Evolutionary conservation across 257 asterid species (phyloP), one percentile per base, ranked within the genome.

Genomic region (Eucommia ulmoides): DNA sequence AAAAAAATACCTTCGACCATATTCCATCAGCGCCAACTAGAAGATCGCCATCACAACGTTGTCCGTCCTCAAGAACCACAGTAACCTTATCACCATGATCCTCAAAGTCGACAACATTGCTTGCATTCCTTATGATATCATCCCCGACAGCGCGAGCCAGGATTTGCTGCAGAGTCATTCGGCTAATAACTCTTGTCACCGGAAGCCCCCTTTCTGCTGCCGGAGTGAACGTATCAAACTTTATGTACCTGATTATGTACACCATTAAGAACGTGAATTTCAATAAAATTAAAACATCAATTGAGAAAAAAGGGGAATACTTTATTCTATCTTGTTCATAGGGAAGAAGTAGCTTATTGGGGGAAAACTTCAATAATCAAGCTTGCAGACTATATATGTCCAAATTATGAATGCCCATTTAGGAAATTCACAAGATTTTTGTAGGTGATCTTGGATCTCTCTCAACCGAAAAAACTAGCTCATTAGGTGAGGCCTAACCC

Each of bases 11-110:
- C 95, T 91, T 83, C 6, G 99, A 91, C 75, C 93, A 25, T 65
- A 91, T 91, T 55, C 99, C 96, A 56, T 91, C 99, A 51, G 99
- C 99, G 49, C 96, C 99, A 58, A 91, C 85, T 8, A 91, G 83
- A 66, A 86, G 80, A 77, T 86, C 99, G 0, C 95, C 99, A 63
- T 79, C 84, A 53, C 53, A 79, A 24, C 51, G 44, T 54, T 77
- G 66, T 24, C 96, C 96, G 66, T 67, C 74, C 64, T 83, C 94
- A 45, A 91, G 94, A 60, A 24, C 71, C 64, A 81, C 94, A 4
- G 79, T 76, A 41, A 84, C 96, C 95, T 83, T 81, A n/a, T 75
- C 56, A 23, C 92, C 87, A 50, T 78, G 78, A 75, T 83, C 95
- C 24, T 64, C 54, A 46, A 85, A 91, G 72, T 79, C 67, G 2